Conservation (phyloP, 1,139 yeast species). For the Hyphopichia fennica region DNA sequence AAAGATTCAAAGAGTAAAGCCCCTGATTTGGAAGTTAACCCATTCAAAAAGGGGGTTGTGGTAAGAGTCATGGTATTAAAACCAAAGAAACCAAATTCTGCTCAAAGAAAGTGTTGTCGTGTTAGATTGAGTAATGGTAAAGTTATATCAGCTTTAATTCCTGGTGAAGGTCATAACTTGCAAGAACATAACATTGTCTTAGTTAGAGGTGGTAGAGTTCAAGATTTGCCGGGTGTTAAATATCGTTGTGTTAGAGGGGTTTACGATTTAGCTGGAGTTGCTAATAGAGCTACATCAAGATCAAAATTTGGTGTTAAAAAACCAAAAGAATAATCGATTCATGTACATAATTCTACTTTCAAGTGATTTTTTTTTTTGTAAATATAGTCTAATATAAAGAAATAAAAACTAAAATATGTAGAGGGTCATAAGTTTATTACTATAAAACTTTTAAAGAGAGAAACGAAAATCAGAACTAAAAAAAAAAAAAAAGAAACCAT, state of each 20-base stretch:
- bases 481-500: no score
- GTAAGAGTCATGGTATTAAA: slow-evolving; percentile 89
- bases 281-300: slow-evolving; percentile 85
- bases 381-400: background rate
- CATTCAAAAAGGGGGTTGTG: slow-evolving; percentile 93
- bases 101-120: slow-evolving; percentile 95
- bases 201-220: slow-evolving; percentile 96
- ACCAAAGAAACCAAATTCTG: slow-evolving; percentile 98
- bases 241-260: slow-evolving; percentile 94
- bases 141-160: slow-evolving; percentile 88
- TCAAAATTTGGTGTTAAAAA: slow-evolving; percentile 93
- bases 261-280: slow-evolving; percentile 92
- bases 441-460: no score
- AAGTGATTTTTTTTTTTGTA: background rate
- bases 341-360: background rate
- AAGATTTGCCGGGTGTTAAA: slow-evolving; percentile 98
- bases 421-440: background rate
- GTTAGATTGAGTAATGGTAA: slow-evolving; percentile 91
- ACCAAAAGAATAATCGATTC: slow-evolving; percentile 43
- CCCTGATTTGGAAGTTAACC: slow-evolving; percentile 80
- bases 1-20: slow-evolving; percentile 53
- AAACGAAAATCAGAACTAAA: background rate
- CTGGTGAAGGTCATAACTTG: slow-evolving; percentile 98
- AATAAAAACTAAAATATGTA: background rate
- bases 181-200: slow-evolving; percentile 97